Base-by-base conservation (phyloP, 2,329 filamentous ascomycete species). In the Aspergillus versicolor region DNA sequence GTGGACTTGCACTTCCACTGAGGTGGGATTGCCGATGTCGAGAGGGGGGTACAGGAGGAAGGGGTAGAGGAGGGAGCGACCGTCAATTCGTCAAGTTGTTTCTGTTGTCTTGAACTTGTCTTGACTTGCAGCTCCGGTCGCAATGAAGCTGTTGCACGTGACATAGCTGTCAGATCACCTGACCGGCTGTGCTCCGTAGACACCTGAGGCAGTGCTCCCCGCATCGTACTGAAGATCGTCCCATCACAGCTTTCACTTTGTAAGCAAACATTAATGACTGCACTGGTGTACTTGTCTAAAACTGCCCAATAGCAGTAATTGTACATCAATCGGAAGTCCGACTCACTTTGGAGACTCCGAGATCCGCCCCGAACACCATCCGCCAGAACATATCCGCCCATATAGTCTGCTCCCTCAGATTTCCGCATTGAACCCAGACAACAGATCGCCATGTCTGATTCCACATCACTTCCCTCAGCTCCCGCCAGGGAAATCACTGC, bases 381-480 rank as follows among this genome's bases (percentile, higher is more conserved):
- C 15, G 12, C 34, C 27, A 30, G 34, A 37, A 37, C 34, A n/a
- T n/a, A 37, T n/a, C 34, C 34, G 34, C 34, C 34, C 13, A 37
- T 37, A 37, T 30, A 30, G 27, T 30, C 27, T 11, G 8, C 27
- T 30, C 9, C 9, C 9, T 30, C 27, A 11, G 1, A 11, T 30
- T 11, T 9, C 9, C 9, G 27, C 9, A 4, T 11, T 30, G 9
- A 11, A 21, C 3, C 24, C 44, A 27, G n/a, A 15, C 15, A 15
- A 8, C 37, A 4, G 3, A 12, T 17, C 49, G 45, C 30, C 15
- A 62, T 62, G 60, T 4, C 52, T 7, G 11, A 21, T 3, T 48
- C 60, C 13, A 37, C 47, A 11, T 5, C 27, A 3, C 30, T 57
- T 2, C 53, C 56, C 1, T 62, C 48, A 5, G 61, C 61, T 12